Percentiles rank a stretch among this genome's conserved stretches.
Evolutionary conservation across 495 filamentous ascomycete species (phyloP).

Genomic region (Penicillium dipodomyicola): DNA sequence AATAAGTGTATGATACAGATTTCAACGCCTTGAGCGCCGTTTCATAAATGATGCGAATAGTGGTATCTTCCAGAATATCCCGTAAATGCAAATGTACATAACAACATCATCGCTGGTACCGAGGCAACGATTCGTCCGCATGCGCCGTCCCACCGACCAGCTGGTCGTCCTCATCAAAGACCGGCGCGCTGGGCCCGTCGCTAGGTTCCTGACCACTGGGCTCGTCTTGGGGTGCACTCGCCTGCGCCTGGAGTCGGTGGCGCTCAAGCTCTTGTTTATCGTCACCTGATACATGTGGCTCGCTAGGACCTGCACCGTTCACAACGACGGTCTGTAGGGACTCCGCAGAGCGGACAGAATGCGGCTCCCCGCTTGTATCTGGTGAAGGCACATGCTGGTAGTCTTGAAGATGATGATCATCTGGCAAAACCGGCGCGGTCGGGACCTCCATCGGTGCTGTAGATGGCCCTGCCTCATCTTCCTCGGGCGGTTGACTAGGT

Average conservation of each 20-base stretch:
- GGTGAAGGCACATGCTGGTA: conserved; percentile 38
- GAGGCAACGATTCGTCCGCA: conserved; percentile 49
- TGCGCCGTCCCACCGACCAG: conserved; percentile 38
- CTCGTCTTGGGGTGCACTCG: conserved; percentile 59
- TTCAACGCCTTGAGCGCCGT: conserved; percentile 22
- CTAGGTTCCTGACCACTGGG: conserved; percentile 43
- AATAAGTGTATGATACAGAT: conserved; percentile 17
- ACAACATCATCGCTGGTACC: conserved; percentile 42
- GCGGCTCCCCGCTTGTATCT: conserved; percentile 23
- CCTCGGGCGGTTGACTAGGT: conserved; percentile 64
- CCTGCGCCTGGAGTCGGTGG: conserved; percentile 65
- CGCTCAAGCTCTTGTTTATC: conserved; percentile 88
- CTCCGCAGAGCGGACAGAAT: conserved; percentile 41
- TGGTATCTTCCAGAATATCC: conserved; percentile 33
- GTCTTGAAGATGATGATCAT: conserved; percentile 40
- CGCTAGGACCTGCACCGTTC: conserved; percentile 26
- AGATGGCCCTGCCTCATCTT: conserved; percentile 50
- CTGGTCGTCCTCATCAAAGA: conserved; percentile 59
- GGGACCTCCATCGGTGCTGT: conserved; percentile 31
- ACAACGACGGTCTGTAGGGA: conserved; percentile 41
- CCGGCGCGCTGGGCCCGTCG: conserved; percentile 60
- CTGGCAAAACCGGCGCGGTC: conserved; percentile 40
- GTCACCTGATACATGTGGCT: conserved; percentile 40
- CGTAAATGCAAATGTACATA: conserved; percentile 30
- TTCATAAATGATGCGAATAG: conserved; percentile 29